A percentile compares a stretch with the other conserved stretches of the same genome.
Conservation (phyloP, 352 stramenopile genomes). For the Phytopythium ostracodes region DNA sequence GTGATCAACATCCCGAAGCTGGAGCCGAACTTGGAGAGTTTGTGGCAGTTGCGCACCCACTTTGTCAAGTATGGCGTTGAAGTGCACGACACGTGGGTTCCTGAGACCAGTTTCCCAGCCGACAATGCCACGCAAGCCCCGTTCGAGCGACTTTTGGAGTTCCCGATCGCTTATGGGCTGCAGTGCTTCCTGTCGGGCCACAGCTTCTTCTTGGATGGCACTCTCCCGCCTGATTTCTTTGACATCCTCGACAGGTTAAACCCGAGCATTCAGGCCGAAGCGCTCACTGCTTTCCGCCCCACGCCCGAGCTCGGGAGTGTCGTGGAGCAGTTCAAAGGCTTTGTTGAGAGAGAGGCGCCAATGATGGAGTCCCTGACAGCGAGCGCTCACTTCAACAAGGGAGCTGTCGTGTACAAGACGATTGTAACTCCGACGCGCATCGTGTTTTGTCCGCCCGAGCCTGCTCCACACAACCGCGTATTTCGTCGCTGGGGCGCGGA, state of each 20-base stretch:
- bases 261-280: constrained; percentile 35
- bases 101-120: constrained; percentile 3
- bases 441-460: constrained; percentile 48
- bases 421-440: constrained; percentile 66
- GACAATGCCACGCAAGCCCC: constrained; percentile 2
- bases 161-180: constrained; percentile 41
- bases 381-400: constrained; percentile 16
- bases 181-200: constrained; percentile 48
- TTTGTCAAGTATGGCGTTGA: constrained; percentile 45
- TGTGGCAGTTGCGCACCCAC: constrained; percentile 45
- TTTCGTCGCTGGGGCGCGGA: constrained; percentile 61
- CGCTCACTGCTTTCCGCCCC: constrained; percentile 36
- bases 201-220: constrained; percentile 42
- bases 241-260: constrained; percentile 27
- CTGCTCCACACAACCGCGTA: constrained; percentile 58
- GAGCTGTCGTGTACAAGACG: constrained; percentile 45
- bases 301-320: constrained; percentile 13
- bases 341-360: constrained; percentile 26
- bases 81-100: constrained; percentile 42
- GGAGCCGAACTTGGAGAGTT: constrained; percentile 8
- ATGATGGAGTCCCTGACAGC: constrained; percentile 21
- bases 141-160: constrained; percentile 11
- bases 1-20: constrained; percentile 20
- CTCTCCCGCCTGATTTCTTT: constrained; percentile 32
- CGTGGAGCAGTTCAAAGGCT: constrained; percentile 30